Percentiles rank a stretch among this genome's conserved stretches.
These are phyloP conservation scores for Phyllostachys edulis DNA, from an alignment of 176 grass and related monocot species.

Conservation along the genomic window DNA sequence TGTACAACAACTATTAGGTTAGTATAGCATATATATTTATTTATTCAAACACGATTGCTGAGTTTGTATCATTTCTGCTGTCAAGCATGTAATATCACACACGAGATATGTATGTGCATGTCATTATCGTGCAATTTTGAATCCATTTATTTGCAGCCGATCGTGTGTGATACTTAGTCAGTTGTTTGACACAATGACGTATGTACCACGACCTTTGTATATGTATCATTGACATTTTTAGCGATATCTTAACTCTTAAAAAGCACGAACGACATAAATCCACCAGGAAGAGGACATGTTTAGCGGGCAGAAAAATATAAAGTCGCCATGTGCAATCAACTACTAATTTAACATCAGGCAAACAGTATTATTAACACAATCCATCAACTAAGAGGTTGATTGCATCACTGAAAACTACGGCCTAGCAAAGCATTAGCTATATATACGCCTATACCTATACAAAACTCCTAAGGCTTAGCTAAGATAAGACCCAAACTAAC, in stretches of 20 bases:
- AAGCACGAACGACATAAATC: neutral
- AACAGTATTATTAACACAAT: neutral
- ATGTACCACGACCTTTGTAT: neutral
- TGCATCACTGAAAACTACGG: neutral
- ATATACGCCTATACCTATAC: neutral
- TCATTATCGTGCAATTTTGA: neutral
- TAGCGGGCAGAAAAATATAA: neutral
- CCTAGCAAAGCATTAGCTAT: neutral
- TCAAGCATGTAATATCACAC: neutral
- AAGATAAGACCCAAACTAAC: neutral
- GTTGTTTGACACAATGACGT: neutral
- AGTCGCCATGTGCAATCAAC: neutral
- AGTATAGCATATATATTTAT: conserved; percentile 7
- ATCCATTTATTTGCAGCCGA: neutral
- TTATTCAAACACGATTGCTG: conserved; percentile 6
- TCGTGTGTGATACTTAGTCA: neutral
- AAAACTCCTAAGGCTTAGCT: too few relatives aligned
- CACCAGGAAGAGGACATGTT: neutral
- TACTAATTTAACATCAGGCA: neutral
- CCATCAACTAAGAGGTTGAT: neutral
- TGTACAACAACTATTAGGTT: conserved; percentile 38
- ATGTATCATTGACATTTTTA: neutral
- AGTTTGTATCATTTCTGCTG: conserved; percentile 12
- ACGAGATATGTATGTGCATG: neutral
- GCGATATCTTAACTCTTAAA: neutral